phyloP scores from a whole-genome alignment of 306 rosid species.

The Cicer arietinum region DNA sequence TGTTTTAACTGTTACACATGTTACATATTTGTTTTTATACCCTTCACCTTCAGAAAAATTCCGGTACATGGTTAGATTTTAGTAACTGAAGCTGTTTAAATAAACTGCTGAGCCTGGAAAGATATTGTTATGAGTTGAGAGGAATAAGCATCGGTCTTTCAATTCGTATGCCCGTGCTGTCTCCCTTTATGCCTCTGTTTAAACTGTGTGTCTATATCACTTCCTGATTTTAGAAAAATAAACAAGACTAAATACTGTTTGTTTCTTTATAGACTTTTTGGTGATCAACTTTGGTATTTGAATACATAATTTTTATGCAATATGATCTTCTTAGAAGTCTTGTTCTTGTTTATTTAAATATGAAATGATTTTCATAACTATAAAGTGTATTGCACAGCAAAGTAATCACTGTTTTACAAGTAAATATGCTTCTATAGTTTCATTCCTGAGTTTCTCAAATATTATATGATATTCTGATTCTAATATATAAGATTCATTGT shows the following conservation, averaged over 20 bases:
- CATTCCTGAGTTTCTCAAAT: conserved; percentile 22
- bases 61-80: too few species aligned
- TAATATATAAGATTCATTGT: conserved; percentile 36
- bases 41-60: background rate
- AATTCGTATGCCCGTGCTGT: background rate
- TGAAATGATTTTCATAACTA: conserved; percentile 20
- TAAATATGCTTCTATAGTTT: conserved; percentile 23
- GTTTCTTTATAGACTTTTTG: conserved; percentile 30
- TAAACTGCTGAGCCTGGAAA: background rate
- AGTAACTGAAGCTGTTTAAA: too few species aligned
- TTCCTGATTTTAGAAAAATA: background rate
- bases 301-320: background rate
- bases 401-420: background rate
- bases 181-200: conserved; percentile 7
- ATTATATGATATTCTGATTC: conserved; percentile 40
- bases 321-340: conserved; percentile 13
- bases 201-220: conserved; percentile 4
- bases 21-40: background rate
- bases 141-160: conserved; percentile 3
- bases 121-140: background rate
- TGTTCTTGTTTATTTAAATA: conserved; percentile 29
- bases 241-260: conserved; percentile 9
- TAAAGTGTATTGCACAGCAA: conserved; percentile 14
- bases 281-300: conserved; percentile 14
- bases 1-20: background rate